Evolutionary conservation across 352 stramenopile genomes (phyloP).

Genomic region (Phytophthora pinifolia): DNA sequence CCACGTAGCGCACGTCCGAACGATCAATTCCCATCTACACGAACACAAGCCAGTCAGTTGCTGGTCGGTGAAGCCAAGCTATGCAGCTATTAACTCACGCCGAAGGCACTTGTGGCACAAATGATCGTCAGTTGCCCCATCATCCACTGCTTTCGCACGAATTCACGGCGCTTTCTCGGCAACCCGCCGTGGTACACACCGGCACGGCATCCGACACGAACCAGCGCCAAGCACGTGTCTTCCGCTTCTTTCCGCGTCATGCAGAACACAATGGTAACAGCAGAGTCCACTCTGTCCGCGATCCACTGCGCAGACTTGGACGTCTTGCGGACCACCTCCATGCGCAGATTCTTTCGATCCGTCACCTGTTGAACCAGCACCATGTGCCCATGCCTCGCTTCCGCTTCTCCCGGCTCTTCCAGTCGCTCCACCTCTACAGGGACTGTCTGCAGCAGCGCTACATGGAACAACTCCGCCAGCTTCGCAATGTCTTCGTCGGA

Average conservation of each 20-base stretch:
- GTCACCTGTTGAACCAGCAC: slow-evolving; percentile 64
- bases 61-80: neutral
- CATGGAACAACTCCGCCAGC: slow-evolving; percentile 53
- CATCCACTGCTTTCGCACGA: slow-evolving; percentile 83
- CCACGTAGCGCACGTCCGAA: slow-evolving; percentile 71
- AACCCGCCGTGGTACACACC: slow-evolving; percentile 77
- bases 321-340: slow-evolving; percentile 62
- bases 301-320: slow-evolving; percentile 30
- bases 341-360: slow-evolving; percentile 61
- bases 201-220: slow-evolving; percentile 48
- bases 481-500: slow-evolving; percentile 59
- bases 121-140: slow-evolving; percentile 67
- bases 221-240: slow-evolving; percentile 50
- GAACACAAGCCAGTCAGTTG: slow-evolving; percentile 7
- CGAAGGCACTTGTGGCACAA: slow-evolving; percentile 78
- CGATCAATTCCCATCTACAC: slow-evolving; percentile 82
- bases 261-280: slow-evolving; percentile 71
- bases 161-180: slow-evolving; percentile 53
- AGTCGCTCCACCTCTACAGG: neutral
- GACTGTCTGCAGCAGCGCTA: slow-evolving; percentile 26
- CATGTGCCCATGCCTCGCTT: slow-evolving; percentile 29
- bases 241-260: slow-evolving; percentile 75
- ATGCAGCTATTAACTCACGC: slow-evolving; percentile 34
- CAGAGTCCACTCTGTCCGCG: slow-evolving; percentile 25
- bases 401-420: neutral